Conservation (phyloP, 495 filamentous ascomycete species). For the Cairneyella variabilis region DNA sequence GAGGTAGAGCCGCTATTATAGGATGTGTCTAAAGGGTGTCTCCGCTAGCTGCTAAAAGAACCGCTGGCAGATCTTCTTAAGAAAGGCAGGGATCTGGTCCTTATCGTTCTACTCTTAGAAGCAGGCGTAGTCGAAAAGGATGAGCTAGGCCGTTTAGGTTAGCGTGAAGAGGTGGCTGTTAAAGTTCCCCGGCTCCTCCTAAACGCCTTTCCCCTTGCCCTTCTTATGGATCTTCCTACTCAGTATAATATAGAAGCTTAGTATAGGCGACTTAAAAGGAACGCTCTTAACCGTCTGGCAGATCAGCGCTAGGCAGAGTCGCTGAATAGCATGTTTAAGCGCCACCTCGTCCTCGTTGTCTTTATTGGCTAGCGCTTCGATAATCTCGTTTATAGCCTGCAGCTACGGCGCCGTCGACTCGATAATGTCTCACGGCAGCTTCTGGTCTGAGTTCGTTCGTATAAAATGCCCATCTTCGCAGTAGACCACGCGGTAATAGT, state of each 20-base stretch:
- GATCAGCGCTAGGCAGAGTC: conserved; percentile 16
- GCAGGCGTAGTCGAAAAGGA: too few species aligned
- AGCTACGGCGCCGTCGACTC: conserved; percentile 4
- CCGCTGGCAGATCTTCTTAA: too few species aligned
- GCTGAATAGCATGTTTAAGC: conserved; percentile 14
- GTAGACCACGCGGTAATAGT: too few species aligned
- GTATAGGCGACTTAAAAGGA: too few species aligned
- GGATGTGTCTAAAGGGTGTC: conserved; percentile 16
- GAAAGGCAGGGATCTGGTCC: too few species aligned
- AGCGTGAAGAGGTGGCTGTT: conserved; percentile 13
- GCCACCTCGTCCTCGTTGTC: conserved; percentile 11
- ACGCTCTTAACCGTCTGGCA: too few species aligned
- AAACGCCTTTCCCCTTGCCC: too few species aligned
- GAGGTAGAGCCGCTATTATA: conserved; percentile 15
- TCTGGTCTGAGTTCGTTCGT: not conserved
- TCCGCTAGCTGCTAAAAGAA: conserved; percentile 18
- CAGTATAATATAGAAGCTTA: conserved; percentile 16
- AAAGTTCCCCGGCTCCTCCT: conserved; percentile 15
- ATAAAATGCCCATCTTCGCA: too few species aligned
- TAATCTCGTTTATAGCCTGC: too few species aligned
- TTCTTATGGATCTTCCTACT: conserved; percentile 8
- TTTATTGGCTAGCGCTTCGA: conserved; percentile 2
- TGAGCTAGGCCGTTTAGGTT: conserved; percentile 9
- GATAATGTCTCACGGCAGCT: too few species aligned
- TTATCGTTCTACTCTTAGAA: conserved; percentile 14